Evolutionary conservation across 2,329 filamentous ascomycete species (phyloP).

Genomic region (Sporothrix phasma): DNA sequence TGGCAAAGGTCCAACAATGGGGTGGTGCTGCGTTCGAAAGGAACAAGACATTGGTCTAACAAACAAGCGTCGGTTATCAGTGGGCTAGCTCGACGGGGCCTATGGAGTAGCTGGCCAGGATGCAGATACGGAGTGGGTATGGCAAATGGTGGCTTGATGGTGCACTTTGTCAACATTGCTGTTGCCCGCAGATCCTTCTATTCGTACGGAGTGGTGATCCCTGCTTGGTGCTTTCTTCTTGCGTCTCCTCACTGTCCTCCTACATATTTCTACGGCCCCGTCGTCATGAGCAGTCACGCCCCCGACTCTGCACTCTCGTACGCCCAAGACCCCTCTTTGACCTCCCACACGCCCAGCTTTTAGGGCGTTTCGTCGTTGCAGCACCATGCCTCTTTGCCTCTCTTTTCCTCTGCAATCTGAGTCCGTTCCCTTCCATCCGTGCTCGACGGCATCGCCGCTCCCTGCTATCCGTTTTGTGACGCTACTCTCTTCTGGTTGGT

Average conservation of each 20-base stretch:
- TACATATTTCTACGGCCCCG: neutral
- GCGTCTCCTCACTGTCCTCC: neutral
- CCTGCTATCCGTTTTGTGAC: too few species aligned
- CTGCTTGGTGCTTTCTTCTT: neutral
- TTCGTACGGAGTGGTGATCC: too few species aligned
- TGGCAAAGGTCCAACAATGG: neutral
- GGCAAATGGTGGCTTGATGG: neutral
- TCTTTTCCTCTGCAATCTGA: neutral
- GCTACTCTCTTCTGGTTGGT: neutral
- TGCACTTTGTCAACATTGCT: neutral
- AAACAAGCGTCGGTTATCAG: conserved; percentile 3
- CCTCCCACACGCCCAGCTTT: neutral
- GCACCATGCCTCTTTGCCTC: neutral
- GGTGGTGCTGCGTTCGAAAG: neutral
- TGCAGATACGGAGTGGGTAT: conserved; percentile 1
- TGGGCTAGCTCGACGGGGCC: neutral
- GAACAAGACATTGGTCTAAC: neutral
- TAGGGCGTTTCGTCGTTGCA: neutral
- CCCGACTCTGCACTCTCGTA: neutral
- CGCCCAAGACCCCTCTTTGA: neutral
- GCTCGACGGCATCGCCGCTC: neutral
- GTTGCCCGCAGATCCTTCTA: neutral
- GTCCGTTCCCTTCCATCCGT: neutral
- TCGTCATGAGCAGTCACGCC: neutral
- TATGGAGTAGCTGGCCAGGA: neutral